These are phyloP conservation scores for Solanum sitiens DNA, from an alignment of 257 asterid species.

Conservation along the genomic window DNA sequence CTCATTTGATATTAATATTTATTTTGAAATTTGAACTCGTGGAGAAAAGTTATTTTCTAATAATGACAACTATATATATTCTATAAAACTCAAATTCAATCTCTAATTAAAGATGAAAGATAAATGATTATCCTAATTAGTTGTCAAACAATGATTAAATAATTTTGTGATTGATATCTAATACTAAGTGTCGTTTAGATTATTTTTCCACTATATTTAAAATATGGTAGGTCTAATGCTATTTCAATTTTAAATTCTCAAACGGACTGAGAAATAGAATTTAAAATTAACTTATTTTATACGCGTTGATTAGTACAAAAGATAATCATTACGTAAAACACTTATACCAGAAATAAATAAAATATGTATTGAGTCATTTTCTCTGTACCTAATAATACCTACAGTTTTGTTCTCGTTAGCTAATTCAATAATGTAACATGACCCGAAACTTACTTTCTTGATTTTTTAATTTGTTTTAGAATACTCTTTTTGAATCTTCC, in stretches of 20 bases:
- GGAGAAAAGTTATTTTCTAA: too few species aligned
- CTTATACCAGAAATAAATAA: not conserved
- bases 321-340: too few species aligned
- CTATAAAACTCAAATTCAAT: fast-evolving
- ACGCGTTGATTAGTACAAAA: not conserved
- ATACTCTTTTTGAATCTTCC: not conserved
- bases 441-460: not conserved
- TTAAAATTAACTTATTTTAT: too few species aligned
- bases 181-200: not conserved
- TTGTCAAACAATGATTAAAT: not conserved
- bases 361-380: not conserved
- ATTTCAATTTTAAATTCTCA: not conserved
- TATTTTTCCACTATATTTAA: not conserved
- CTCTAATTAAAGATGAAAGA: fast-evolving
- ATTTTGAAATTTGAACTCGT: not conserved
- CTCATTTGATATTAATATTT: too few species aligned
- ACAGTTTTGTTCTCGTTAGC: not conserved
- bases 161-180: not conserved
- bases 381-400: not conserved
- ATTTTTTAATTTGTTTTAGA: not conserved
- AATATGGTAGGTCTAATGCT: not conserved
- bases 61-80: not conserved
- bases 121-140: fast-evolving
- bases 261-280: not conserved
- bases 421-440: not conserved